These are phyloP conservation scores for Gonapodya prolifera DNA, from an alignment of 192 early-diverging fungal species.

Conservation along the genomic window DNA sequence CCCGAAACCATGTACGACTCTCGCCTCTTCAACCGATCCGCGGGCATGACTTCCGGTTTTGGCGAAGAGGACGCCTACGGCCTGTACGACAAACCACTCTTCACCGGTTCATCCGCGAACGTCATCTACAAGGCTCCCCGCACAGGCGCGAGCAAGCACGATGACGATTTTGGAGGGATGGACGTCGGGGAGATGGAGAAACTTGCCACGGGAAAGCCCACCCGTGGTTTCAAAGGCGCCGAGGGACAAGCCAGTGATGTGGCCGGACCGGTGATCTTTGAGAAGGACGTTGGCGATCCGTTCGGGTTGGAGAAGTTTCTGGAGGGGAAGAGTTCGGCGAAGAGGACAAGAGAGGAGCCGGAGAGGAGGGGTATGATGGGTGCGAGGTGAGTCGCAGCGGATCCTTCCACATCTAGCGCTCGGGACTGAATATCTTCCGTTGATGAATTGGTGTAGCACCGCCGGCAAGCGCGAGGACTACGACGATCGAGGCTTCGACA, in stretches of 20 bases:
- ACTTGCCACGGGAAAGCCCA: conserved; percentile 47
- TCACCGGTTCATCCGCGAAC: conserved; percentile 47
- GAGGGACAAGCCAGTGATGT: conserved; percentile 31
- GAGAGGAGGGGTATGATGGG: conserved; percentile 1
- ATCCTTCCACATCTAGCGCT: too few relatives aligned
- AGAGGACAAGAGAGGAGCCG: background rate
- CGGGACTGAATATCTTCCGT: too few relatives aligned
- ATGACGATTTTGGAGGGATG: conserved; percentile 46
- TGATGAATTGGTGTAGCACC: background rate
- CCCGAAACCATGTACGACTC: conserved; percentile 84
- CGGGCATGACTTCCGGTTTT: conserved; percentile 76
- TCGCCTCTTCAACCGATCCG: conserved; percentile 84
- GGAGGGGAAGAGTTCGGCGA: conserved; percentile 14
- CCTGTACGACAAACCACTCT: conserved; percentile 93
- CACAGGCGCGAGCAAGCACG: conserved; percentile 28
- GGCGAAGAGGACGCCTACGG: conserved; percentile 85
- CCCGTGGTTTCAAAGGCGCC: conserved; percentile 57
- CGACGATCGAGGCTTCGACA: background rate
- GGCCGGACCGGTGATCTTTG: conserved; percentile 86
- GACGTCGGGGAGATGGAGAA: conserved; percentile 55
- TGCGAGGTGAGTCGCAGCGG: too few relatives aligned
- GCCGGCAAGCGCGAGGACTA: background rate
- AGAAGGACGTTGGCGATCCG: conserved; percentile 70
- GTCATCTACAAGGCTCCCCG: conserved; percentile 54
- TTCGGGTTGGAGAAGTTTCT: conserved; percentile 89